Base-by-base conservation (phyloP, 1,139 yeast species). In the Suhomyces bolitotheri region DNA sequence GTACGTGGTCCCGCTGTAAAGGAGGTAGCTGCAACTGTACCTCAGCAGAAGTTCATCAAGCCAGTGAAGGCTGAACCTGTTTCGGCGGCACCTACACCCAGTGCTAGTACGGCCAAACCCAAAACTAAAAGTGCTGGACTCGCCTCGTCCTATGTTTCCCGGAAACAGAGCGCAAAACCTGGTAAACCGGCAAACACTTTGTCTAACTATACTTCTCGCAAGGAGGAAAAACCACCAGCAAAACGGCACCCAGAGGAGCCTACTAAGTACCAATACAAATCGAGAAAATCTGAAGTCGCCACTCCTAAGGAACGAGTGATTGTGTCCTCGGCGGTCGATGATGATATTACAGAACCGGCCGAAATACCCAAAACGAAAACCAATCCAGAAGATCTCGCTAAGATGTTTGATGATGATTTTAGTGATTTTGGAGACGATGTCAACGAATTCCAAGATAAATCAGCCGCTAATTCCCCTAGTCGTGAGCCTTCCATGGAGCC, bases 271-370 rank as follows among this genome's bases (percentile, higher is more conserved):
- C 63, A 61, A 34, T 69, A 70, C 44, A 66, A 67, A 44, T 68
- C 74, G 2, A 50, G 75, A 16, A 70, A 70, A 36, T 25, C 47
- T 12, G 66, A 64, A 27, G 48, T 43, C 10, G 49, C 46, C 23
- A 54, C 53, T 23, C 69, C 69, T 2, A 62, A 54, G 33, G 73
- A 69, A 33, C 52, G 70, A 27, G 70, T 68, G 13, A 62, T 68
- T 2, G 51, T 62, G 7, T 62, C 73, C 1, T 39, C 39, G 25
- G 46, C 39, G 5, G 42, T 27, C 8, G 51, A 48, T 2, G 48
- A 40, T 14, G 51, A 43, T 4, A 21, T 21, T 1, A 34, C 24
- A 6, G 34, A 29, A 11, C 6, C 8, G 7, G 16, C 14, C 3
- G 13, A 10, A 9, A 11, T 19, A 7, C 31, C 39, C 11, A 25